Evolutionary conservation across 306 rosid species (phyloP).

Genomic region (Rubus idaeus): DNA sequence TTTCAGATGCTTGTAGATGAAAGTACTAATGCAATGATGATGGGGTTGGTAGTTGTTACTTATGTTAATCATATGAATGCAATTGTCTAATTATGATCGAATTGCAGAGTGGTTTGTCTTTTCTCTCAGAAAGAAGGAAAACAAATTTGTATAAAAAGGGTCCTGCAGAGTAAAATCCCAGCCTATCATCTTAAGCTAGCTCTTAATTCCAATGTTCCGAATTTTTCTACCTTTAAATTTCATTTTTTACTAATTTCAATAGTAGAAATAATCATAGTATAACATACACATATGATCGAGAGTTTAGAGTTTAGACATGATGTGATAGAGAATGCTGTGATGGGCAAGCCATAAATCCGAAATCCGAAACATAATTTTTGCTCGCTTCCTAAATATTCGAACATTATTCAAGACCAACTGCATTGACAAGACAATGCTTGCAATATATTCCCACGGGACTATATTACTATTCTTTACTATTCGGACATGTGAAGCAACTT

Average conservation of each 20-base stretch:
- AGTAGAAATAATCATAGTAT: too few species aligned
- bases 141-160: background rate
- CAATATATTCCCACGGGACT: constrained; percentile 1
- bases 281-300: background rate
- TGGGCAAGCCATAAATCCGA: too few species aligned
- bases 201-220: background rate
- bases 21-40: background rate
- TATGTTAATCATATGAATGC: background rate
- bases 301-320: background rate
- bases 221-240: too few species aligned
- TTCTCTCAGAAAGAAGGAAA: background rate
- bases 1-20: background rate
- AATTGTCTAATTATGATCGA: background rate
- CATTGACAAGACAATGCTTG: constrained; percentile 9
- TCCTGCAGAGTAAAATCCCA: background rate
- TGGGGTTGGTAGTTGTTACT: background rate
- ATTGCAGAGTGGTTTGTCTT: background rate
- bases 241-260: too few species aligned
- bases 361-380: too few species aligned
- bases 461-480: background rate
- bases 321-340: too few species aligned
- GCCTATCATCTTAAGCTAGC: background rate
- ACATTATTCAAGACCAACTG: too few species aligned
- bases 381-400: background rate
- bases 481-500: constrained; percentile 1